Evolutionary conservation across 2,329 filamentous ascomycete genomes (phyloP), one percentile per base, ranked within the genome.

Genomic region (Neopestalotiopsis sp.): DNA sequence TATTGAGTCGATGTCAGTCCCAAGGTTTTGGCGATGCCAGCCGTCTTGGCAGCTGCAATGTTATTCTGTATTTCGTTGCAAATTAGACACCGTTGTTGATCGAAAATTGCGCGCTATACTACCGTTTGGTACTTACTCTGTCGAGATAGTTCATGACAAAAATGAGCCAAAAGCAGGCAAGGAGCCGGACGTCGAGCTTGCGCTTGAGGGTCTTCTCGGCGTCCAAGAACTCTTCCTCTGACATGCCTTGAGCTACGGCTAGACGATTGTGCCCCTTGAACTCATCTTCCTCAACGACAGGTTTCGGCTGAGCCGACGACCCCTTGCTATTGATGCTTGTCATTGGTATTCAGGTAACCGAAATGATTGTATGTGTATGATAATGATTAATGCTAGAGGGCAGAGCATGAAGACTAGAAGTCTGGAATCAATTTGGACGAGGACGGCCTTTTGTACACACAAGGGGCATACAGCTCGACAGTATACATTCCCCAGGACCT

Each of bases 11-110:
- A 28, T 78, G 74, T 6, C 74, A 38, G 9, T 17, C 53, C 30
- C 24, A 49, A 30, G 45, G n/a, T 38, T 10, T 40, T 10, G n/a
- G 28, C 13, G 10, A 63, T 38, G 14, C 34, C 61, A n/a, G 24
- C 34, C 2, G 20, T 49, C 14, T 58, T n/a, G 1, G 24, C 66
- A 14, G 12, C 17, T 5, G 87, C 85, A 69, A 88, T 87, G 5
- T 53, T 53, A 17, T 53, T 53, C 45, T 53, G 34, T 38, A 17
- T 53, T 53, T 53, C 14, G 17, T 53, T n/a, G n/a, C 14, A 53
- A 6, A 2, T 53, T 53, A 53, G 17, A 53, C 9, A 9, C n/a
- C 45, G n/a, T 53, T 6, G 17, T 1, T 53, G 17, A 20, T 53
- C 5, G 1, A 10, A 20, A 9, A 2, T 53, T 53, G n/a, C n/a